Percentiles rank a stretch among this genome's conserved stretches.
Conservation (phyloP, 192 early-diverging fungal species). For the Coemansia erecta region DNA sequence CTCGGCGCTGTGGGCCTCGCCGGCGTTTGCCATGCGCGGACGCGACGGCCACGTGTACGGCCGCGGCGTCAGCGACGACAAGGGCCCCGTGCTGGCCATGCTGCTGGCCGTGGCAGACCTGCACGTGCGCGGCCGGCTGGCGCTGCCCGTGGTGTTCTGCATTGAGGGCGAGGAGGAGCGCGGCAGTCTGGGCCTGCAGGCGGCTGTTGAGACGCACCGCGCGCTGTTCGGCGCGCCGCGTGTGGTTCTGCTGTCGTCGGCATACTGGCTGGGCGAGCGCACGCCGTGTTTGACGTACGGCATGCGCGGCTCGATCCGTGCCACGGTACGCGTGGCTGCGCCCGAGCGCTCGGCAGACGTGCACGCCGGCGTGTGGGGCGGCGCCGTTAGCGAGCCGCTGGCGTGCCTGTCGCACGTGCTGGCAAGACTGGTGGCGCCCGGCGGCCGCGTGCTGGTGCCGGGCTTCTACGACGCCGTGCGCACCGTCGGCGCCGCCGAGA, state of each 20-base stretch:
- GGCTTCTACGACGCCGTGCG: conserved; percentile 69
- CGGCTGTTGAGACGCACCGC: conserved; percentile 54
- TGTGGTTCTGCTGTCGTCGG: conserved; percentile 58
- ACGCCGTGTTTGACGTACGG: conserved; percentile 79
- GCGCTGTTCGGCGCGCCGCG: conserved; percentile 30
- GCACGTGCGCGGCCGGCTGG: conserved; percentile 55
- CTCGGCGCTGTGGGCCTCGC: conserved; percentile 60
- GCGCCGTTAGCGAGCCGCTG: conserved; percentile 70
- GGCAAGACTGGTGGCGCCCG: conserved; percentile 54
- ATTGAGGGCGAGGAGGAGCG: conserved; percentile 81
- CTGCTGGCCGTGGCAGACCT: conserved; percentile 73
- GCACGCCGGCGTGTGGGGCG: conserved; percentile 74
- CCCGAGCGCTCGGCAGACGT: conserved; percentile 57
- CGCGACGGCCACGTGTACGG: conserved; percentile 74
- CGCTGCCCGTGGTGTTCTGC: conserved; percentile 68
- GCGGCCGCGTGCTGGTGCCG: conserved; percentile 62
- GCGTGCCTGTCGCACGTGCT: conserved; percentile 66
- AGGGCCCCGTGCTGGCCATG: conserved; percentile 72
- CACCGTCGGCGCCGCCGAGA: conserved; percentile 55
- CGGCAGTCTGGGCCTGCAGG: conserved; percentile 66
- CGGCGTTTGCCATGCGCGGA: conserved; percentile 65
- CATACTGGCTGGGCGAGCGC: conserved; percentile 78
- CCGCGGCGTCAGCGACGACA: conserved; percentile 78
- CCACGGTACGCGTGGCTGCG: conserved; percentile 52
- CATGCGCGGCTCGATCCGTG: conserved; percentile 70